phyloP scores from a whole-genome alignment of 2,329 filamentous ascomycete species.

The Davidsoniella eucalypti region DNA sequence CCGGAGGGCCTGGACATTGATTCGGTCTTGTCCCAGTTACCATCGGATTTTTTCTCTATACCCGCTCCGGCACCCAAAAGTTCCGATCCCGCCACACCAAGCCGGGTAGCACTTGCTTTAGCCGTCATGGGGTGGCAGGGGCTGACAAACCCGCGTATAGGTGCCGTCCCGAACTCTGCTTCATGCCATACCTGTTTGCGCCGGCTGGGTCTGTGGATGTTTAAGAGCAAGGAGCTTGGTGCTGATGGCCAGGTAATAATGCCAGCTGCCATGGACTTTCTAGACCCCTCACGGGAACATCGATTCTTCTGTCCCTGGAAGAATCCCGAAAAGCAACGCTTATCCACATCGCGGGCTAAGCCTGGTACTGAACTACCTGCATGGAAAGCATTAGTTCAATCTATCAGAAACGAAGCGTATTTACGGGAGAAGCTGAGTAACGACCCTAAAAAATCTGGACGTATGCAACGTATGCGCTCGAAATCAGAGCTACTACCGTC shows the following conservation, averaged over 20 bases:
- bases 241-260: constrained; percentile 34
- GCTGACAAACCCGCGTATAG: constrained; percentile 34
- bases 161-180: constrained; percentile 53
- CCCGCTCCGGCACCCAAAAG: constrained; percentile 19
- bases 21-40: constrained; percentile 31
- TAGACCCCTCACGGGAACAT: constrained; percentile 57
- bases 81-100: constrained; percentile 22
- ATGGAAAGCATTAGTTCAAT: constrained; percentile 38
- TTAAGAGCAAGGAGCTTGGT: constrained; percentile 56
- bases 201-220: constrained; percentile 86
- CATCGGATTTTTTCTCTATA: constrained; percentile 36
- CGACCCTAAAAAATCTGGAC: not conserved
- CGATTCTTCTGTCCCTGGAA: constrained; percentile 76
- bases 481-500: constrained; percentile 5
- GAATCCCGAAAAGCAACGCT: constrained; percentile 43
- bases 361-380: constrained; percentile 27
- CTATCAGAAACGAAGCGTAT: constrained; percentile 41
- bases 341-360: constrained; percentile 19
- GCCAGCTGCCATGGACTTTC: constrained; percentile 44
- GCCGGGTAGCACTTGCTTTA: constrained; percentile 48
- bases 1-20: constrained; percentile 37
- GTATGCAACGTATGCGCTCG: constrained; percentile 10
- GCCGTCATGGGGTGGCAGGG: constrained; percentile 64
- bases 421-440: constrained; percentile 21
- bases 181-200: constrained; percentile 77